These are phyloP conservation scores for Inonotus hispidus DNA, from an alignment of 1,284 basidiomycete genomes.

Conservation along the genomic window DNA sequence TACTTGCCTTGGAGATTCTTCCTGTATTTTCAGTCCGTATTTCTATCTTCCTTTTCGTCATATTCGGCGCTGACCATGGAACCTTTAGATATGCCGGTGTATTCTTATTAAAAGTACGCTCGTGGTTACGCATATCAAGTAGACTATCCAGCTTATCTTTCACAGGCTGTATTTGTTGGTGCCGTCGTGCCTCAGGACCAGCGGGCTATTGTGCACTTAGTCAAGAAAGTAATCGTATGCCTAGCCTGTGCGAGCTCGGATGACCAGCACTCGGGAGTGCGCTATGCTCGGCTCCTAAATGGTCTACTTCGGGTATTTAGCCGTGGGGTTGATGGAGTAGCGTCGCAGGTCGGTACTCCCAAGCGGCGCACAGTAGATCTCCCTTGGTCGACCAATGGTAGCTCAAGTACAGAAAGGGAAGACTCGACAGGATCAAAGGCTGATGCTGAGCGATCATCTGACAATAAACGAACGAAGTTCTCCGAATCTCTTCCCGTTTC, in stretches of 20 bases:
- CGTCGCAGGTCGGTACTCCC: slow-evolving; percentile 15
- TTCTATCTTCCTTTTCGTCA: not conserved
- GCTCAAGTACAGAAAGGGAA: not conserved
- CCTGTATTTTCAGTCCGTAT: slow-evolving; percentile 22
- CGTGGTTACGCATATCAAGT: not conserved
- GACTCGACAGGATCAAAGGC: not conserved
- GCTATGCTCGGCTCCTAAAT: slow-evolving; percentile 24
- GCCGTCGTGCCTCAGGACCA: slow-evolving; percentile 23
- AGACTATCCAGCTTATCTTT: not conserved
- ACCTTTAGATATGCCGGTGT: slow-evolving; percentile 22
- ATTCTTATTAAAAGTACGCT: slow-evolving; percentile 19
- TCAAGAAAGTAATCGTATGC: slow-evolving; percentile 23
- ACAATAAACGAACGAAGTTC: not conserved
- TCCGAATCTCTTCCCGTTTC: not conserved
- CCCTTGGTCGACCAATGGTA: not conserved
- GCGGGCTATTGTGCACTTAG: slow-evolving; percentile 20
- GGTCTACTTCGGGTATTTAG: slow-evolving; percentile 24
- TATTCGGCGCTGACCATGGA: not conserved
- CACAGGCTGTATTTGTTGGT: slow-evolving; percentile 23
- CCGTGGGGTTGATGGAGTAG: slow-evolving; percentile 21
- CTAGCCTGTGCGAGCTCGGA: slow-evolving; percentile 20
- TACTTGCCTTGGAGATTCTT: slow-evolving; percentile 24
- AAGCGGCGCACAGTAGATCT: slow-evolving; percentile 6
- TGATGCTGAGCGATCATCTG: not conserved
- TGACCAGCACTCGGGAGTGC: slow-evolving; percentile 23